A percentile compares a stretch with the other conserved stretches of the same genome.
These are phyloP conservation scores for Fragosphaeria purpurea DNA, from an alignment of 2,329 filamentous ascomycete species.

Conservation along the genomic window DNA sequence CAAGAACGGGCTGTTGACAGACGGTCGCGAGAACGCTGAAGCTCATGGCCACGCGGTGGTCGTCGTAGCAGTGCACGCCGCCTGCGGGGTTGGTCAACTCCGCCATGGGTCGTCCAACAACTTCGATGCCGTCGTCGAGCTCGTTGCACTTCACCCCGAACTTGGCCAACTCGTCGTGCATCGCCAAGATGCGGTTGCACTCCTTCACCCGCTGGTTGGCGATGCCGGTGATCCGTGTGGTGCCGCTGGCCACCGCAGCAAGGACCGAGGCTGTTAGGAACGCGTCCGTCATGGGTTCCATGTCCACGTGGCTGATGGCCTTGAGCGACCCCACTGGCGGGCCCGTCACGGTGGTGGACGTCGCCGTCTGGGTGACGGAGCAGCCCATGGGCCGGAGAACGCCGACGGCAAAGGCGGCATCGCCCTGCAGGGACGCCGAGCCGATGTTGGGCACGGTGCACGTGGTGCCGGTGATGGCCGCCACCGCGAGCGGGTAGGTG, in stretches of 20 bases:
- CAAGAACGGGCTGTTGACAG: constrained; percentile 59
- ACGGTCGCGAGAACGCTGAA: constrained; percentile 80
- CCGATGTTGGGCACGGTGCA: constrained; percentile 97
- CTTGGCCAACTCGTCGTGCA: constrained; percentile 89
- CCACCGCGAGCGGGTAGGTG: constrained; percentile 88
- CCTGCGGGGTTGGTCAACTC: constrained; percentile 45
- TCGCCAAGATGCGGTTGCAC: constrained; percentile 90
- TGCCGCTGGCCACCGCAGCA: constrained; percentile 75
- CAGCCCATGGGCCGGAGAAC: constrained; percentile 92
- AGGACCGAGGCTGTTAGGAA: constrained; percentile 92
- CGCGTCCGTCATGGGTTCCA: constrained; percentile 99
- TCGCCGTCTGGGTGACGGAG: constrained; percentile 70
- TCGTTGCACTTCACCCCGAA: constrained; percentile 82
- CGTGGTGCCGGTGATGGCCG: constrained; percentile 88
- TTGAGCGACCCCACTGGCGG: constrained; percentile 65
- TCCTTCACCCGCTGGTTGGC: constrained; percentile 98
- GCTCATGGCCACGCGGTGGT: constrained; percentile 97
- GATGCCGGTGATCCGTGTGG: constrained; percentile 83
- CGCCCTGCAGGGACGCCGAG: constrained; percentile 81
- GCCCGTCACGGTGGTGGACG: constrained; percentile 86
- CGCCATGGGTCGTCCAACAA: constrained; percentile 42
- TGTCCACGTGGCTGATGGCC: constrained; percentile 75
- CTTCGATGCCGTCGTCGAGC: constrained; percentile 86
- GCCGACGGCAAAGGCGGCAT: constrained; percentile 86
- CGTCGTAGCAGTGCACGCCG: constrained; percentile 86